phyloP scores from a whole-genome alignment of 371 early-diverging fungal genomes.

The Rhizopus sp. region DNA sequence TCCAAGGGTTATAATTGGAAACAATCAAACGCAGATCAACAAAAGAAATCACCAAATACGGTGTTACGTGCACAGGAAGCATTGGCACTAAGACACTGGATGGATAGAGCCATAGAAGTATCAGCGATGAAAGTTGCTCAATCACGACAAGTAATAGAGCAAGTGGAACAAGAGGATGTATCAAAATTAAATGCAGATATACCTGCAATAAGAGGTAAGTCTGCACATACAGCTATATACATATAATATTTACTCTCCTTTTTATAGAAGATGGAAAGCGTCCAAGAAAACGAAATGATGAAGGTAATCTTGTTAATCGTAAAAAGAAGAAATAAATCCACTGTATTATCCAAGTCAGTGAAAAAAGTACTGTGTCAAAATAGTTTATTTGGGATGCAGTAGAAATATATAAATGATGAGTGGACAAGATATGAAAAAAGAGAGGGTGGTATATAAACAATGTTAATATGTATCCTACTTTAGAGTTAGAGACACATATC shows the following conservation, averaged over 20 bases:
- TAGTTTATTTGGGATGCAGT: no score
- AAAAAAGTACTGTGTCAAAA: no score
- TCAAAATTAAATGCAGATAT: background rate
- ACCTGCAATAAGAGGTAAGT: slow-evolving; percentile 15
- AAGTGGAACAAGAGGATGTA: slow-evolving; percentile 7
- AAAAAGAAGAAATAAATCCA: slow-evolving; percentile 8
- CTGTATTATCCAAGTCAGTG: no score
- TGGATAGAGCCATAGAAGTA: slow-evolving; percentile 52
- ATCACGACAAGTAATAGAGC: slow-evolving; percentile 26
- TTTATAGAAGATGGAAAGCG: slow-evolving; percentile 29
- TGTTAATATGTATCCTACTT: background rate
- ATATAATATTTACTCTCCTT: background rate
- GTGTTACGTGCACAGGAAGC: slow-evolving; percentile 46
- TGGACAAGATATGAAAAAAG: no score
- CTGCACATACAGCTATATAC: background rate
- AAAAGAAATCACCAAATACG: slow-evolving; percentile 16
- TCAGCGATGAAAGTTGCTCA: slow-evolving; percentile 37
- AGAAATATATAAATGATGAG: no score
- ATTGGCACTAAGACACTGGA: slow-evolving; percentile 42
- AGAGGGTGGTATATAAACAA: background rate
- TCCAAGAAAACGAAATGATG: slow-evolving; percentile 19
- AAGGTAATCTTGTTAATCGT: background rate
- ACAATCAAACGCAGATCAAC: background rate
- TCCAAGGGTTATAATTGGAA: slow-evolving; percentile 81
- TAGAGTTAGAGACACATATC: background rate